Evolutionary conservation across 805 yeast genomes (phyloP).

Genomic region (Danielia reshetovae): DNA sequence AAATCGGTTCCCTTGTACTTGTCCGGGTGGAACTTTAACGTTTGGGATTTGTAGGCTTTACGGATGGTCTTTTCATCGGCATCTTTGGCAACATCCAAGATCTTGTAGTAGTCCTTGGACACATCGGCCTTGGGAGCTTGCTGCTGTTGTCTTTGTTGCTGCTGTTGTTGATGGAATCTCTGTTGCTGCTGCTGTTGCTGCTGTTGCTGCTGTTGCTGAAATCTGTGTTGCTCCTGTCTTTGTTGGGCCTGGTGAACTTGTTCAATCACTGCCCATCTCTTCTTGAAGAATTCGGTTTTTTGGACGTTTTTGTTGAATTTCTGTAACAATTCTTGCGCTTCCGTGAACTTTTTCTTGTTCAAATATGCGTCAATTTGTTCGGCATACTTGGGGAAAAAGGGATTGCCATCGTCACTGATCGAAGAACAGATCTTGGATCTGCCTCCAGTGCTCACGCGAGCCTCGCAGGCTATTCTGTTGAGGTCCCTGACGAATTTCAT

Average conservation of each 20-base stretch:
- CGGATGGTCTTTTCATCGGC: conserved; percentile 74
- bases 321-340: conserved; percentile 38
- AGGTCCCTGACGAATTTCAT: conserved; percentile 30
- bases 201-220: conserved; percentile 34
- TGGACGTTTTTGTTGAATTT: conserved; percentile 31
- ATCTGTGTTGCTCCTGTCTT: conserved; percentile 26
- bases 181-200: conserved; percentile 44
- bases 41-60: conserved; percentile 73
- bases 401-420: conserved; percentile 14
- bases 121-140: conserved; percentile 29
- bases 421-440: conserved; percentile 24
- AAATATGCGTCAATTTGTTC: conserved; percentile 35
- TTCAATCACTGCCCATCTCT: conserved; percentile 30
- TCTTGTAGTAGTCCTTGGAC: conserved; percentile 73
- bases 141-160: conserved; percentile 27
- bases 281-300: conserved; percentile 36
- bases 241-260: conserved; percentile 20
- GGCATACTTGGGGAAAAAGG: conserved; percentile 38
- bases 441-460: conserved; percentile 25
- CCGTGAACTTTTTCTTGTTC: conserved; percentile 27
- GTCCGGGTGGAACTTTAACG: conserved; percentile 88
- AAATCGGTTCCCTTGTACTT: conserved; percentile 69
- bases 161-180: conserved; percentile 42
- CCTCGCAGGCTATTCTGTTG: conserved; percentile 38
- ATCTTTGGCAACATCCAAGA: conserved; percentile 59